Evolutionary conservation across 208 protist genomes (phyloP).

Genomic region (Blastocrithidia nonstop): DNA sequence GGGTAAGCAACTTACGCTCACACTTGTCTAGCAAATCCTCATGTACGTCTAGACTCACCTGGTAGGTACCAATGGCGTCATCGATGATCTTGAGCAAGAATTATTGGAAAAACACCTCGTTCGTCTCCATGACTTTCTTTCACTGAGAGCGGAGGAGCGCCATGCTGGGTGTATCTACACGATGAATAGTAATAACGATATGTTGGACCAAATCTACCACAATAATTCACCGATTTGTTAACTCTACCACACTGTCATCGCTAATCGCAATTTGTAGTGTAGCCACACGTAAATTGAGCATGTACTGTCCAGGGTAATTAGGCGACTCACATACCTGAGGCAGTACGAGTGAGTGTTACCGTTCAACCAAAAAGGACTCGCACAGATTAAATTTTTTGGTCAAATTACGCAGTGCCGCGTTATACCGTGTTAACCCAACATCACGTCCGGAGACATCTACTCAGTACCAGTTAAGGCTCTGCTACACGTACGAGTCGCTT

Average conservation of each 20-base stretch:
- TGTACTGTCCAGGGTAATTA: slow-evolving; percentile 52
- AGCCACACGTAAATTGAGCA: slow-evolving; percentile 67
- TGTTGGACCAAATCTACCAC: slow-evolving; percentile 63
- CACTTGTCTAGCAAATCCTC: slow-evolving; percentile 60
- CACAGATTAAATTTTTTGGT: slow-evolving; percentile 57
- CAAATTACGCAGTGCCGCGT: slow-evolving; percentile 32
- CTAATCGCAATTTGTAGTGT: slow-evolving; percentile 55
- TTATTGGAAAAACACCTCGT: slow-evolving; percentile 64
- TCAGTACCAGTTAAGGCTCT: slow-evolving; percentile 84
- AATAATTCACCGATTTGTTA: slow-evolving; percentile 79
- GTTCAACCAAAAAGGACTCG: slow-evolving; percentile 61
- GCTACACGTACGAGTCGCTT: slow-evolving; percentile 36
- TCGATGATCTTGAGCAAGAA: slow-evolving; percentile 75
- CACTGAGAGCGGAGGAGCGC: slow-evolving; percentile 53
- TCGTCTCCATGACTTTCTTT: slow-evolving; percentile 37
- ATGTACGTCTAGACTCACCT: slow-evolving; percentile 58
- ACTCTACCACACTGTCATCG: slow-evolving; percentile 57
- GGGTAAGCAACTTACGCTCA: slow-evolving; percentile 62
- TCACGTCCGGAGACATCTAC: slow-evolving; percentile 70
- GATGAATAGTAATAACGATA: slow-evolving; percentile 71
- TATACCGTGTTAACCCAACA: slow-evolving; percentile 30
- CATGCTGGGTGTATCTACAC: slow-evolving; percentile 52
- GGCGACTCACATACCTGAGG: slow-evolving; percentile 64
- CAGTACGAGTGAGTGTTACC: slow-evolving; percentile 58
- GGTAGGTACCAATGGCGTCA: slow-evolving; percentile 63